Evolutionary conservation across 2,329 filamentous ascomycete species (phyloP).

Genomic region (Acrocalymma vagum): DNA sequence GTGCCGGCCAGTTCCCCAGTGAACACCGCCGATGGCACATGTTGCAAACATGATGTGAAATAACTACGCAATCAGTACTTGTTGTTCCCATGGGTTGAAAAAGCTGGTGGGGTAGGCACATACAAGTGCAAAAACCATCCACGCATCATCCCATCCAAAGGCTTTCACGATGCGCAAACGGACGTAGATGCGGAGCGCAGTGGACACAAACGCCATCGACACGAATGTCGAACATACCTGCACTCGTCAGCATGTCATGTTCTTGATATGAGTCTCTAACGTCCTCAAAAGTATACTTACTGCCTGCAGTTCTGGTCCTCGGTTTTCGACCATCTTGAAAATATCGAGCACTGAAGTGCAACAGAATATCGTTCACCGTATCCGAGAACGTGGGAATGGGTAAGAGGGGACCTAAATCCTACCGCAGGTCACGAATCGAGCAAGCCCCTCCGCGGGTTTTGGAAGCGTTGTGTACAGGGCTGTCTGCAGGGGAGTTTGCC

Average conservation of each 20-base stretch:
- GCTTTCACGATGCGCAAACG: slow-evolving; percentile 50
- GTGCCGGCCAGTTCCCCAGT: slow-evolving; percentile 43
- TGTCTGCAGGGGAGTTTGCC: too few relatives aligned
- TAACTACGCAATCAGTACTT: slow-evolving; percentile 19
- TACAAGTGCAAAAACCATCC: slow-evolving; percentile 40
- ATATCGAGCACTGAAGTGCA: slow-evolving; percentile 4
- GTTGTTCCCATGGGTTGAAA: not conserved
- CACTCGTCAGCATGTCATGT: slow-evolving; percentile 10
- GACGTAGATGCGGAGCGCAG: slow-evolving; percentile 51
- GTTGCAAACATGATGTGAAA: slow-evolving; percentile 39
- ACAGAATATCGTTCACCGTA: too few relatives aligned
- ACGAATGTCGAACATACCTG: slow-evolving; percentile 48
- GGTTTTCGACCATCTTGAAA: slow-evolving; percentile 34
- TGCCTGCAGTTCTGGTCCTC: slow-evolving; percentile 40
- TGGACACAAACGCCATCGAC: slow-evolving; percentile 49
- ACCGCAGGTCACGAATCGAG: too few relatives aligned
- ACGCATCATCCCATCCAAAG: slow-evolving; percentile 45
- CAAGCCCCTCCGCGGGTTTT: too few relatives aligned
- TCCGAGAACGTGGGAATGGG: too few relatives aligned
- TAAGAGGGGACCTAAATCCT: too few relatives aligned
- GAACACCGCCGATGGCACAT: slow-evolving; percentile 38
- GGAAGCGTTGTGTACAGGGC: too few relatives aligned
- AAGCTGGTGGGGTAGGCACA: slow-evolving; percentile 4
- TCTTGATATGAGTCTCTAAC: not conserved
- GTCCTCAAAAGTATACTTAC: slow-evolving; percentile 28